phyloP scores from a whole-genome alignment of 108 stramenopile genomes.

The Cyclostephanos tholiformis region DNA sequence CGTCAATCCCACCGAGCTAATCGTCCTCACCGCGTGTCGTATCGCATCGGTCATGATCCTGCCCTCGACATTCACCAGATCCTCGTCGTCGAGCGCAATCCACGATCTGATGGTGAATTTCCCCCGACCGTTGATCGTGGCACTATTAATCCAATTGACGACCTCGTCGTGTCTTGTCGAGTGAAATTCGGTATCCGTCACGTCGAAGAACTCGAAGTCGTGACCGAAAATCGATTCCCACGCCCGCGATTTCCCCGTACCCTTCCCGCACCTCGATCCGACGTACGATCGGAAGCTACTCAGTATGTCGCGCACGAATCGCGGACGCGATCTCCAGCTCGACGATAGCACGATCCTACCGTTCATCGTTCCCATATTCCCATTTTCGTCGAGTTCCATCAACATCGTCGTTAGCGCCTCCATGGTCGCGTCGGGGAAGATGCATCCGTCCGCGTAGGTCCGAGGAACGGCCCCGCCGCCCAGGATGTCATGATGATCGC shows the following conservation, averaged over 20 bases:
- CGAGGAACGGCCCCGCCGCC: too few relatives aligned
- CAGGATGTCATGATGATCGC: slow-evolving; percentile 9
- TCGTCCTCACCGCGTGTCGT: slow-evolving; percentile 57
- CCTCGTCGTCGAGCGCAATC: slow-evolving; percentile 80
- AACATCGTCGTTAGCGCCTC: slow-evolving; percentile 49
- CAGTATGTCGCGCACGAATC: slow-evolving; percentile 63
- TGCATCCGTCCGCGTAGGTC: slow-evolving; percentile 13
- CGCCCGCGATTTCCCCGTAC: not conserved
- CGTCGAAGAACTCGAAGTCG: slow-evolving; percentile 53
- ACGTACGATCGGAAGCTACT: slow-evolving; percentile 46
- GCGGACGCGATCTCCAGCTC: slow-evolving; percentile 62
- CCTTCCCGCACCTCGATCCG: slow-evolving; percentile 11
- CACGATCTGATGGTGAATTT: slow-evolving; percentile 44
- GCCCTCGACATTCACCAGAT: slow-evolving; percentile 55
- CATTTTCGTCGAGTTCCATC: slow-evolving; percentile 5
- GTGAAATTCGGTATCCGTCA: slow-evolving; percentile 62
- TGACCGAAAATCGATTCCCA: slow-evolving; percentile 7
- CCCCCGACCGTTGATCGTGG: not conserved
- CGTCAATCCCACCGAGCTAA: slow-evolving; percentile 41
- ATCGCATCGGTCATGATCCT: slow-evolving; percentile 37
- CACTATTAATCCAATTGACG: slow-evolving; percentile 47
- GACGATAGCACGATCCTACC: slow-evolving; percentile 59
- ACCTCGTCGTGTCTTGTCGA: slow-evolving; percentile 73
- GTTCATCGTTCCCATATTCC: not conserved
- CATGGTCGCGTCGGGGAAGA: slow-evolving; percentile 63